Conservation (phyloP, 1,139 yeast species). For the Suhomyces bolitotheri region DNA sequence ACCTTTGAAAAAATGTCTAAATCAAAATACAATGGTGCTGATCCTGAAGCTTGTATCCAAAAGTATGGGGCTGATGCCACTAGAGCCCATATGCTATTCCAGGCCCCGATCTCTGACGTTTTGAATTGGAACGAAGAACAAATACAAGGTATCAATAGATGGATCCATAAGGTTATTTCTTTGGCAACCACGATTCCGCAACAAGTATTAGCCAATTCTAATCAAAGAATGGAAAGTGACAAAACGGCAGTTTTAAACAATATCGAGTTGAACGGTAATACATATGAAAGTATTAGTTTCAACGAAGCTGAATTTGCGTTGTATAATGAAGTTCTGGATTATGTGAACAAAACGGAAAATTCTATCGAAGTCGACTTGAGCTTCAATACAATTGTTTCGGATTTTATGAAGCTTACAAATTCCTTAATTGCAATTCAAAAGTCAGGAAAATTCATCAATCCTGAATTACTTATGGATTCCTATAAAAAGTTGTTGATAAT, state of each 20-base stretch:
- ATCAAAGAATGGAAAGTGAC: background rate
- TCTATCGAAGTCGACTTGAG: slow-evolving; percentile 63
- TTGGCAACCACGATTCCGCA: slow-evolving; percentile 18
- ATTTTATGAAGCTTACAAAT: slow-evolving; percentile 83
- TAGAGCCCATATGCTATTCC: slow-evolving; percentile 90
- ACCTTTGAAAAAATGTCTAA: slow-evolving; percentile 93
- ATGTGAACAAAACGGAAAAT: slow-evolving; percentile 50
- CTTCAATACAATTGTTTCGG: slow-evolving; percentile 83
- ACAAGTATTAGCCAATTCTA: background rate
- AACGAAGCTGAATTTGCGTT: slow-evolving; percentile 51
- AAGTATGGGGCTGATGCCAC: slow-evolving; percentile 92
- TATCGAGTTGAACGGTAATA: slow-evolving; percentile 21
- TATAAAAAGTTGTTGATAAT: slow-evolving; percentile 55
- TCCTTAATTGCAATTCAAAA: slow-evolving; percentile 44
- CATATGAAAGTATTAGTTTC: slow-evolving; percentile 22
- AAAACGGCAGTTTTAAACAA: background rate
- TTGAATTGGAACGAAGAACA: slow-evolving; percentile 89
- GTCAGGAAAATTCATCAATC: slow-evolving; percentile 21
- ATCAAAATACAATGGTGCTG: slow-evolving; percentile 91
- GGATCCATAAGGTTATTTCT: slow-evolving; percentile 68
- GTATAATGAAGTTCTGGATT: slow-evolving; percentile 58
- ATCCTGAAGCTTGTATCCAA: slow-evolving; percentile 75
- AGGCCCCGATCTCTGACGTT: slow-evolving; percentile 82
- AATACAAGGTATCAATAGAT: slow-evolving; percentile 82
- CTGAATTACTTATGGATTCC: slow-evolving; percentile 38